Conservation (phyloP, 768 basidiomycete genomes). For the Lactifluus subvellereus region DNA sequence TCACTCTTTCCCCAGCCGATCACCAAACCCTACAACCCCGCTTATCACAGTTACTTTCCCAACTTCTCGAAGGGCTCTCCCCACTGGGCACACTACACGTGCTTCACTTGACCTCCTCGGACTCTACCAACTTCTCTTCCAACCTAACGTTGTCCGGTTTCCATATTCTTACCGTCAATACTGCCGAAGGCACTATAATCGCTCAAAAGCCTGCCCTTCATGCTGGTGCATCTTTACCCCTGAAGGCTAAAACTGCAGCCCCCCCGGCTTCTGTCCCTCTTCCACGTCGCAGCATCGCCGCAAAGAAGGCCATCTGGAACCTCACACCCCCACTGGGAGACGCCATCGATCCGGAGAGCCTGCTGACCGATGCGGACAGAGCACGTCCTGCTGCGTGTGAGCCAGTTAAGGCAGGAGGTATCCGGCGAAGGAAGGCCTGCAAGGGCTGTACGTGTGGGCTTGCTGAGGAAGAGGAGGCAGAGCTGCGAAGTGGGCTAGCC, state of each 20-base stretch:
- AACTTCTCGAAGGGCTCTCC: slow-evolving; percentile 52
- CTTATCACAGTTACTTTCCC: slow-evolving; percentile 50
- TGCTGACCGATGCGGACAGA: slow-evolving; percentile 81
- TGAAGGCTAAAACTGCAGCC: slow-evolving; percentile 32
- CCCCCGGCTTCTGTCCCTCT: slow-evolving; percentile 26
- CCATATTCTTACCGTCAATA: slow-evolving; percentile 42
- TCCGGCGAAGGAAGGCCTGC: slow-evolving; percentile 86
- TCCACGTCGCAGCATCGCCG: slow-evolving; percentile 55
- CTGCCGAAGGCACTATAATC: slow-evolving; percentile 42
- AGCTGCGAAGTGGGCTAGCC: slow-evolving; percentile 42
- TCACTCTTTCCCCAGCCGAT: slow-evolving; percentile 58
- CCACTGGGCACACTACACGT: slow-evolving; percentile 69
- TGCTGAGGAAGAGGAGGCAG: slow-evolving; percentile 86
- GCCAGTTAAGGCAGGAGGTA: slow-evolving; percentile 45
- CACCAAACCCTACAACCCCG: slow-evolving; percentile 53
- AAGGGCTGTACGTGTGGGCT: slow-evolving; percentile 97
- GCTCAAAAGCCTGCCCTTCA: slow-evolving; percentile 65
- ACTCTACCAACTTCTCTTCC: slow-evolving; percentile 41
- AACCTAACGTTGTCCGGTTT: slow-evolving; percentile 67
- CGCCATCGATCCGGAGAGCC: slow-evolving; percentile 72
- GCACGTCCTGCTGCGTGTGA: slow-evolving; percentile 74
- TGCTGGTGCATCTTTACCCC: slow-evolving; percentile 37
- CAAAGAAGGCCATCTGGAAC: slow-evolving; percentile 88
- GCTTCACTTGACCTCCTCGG: slow-evolving; percentile 43
- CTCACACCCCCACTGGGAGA: slow-evolving; percentile 65